Conservation (phyloP, 495 filamentous ascomycete species). For the Penicillium soppii region DNA sequence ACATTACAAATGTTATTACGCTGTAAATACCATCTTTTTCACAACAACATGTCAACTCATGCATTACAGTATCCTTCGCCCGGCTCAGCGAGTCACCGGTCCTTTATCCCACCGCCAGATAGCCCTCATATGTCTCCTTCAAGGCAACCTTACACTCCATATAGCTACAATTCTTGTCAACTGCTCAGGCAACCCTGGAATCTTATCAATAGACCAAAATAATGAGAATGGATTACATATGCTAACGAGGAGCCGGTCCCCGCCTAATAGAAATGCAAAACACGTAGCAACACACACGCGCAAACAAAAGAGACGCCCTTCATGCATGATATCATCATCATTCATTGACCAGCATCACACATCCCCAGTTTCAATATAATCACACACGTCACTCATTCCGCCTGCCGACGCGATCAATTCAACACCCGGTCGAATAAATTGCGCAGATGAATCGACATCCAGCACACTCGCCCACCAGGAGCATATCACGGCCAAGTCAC, state of each 20-base stretch:
- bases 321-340: background rate
- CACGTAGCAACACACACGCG: background rate
- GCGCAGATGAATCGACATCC: background rate
- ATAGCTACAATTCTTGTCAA: constrained; percentile 4
- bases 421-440: background rate
- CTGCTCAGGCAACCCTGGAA: background rate
- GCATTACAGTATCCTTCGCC: constrained; percentile 21
- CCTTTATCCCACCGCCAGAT: constrained; percentile 11
- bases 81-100: constrained; percentile 7
- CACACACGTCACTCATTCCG: background rate
- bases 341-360: background rate
- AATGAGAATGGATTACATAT: constrained; percentile 1
- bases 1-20: no score
- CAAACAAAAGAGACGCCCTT: constrained; percentile 1
- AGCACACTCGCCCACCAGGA: background rate
- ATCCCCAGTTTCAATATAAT: background rate
- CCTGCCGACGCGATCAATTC: background rate
- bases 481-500: background rate
- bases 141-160: constrained; percentile 18
- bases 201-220: background rate
- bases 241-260: background rate
- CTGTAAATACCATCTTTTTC: no score
- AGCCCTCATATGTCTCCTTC: constrained; percentile 11
- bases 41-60: no score
- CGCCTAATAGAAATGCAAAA: background rate